Evolutionary conservation across 306 rosid genomes (phyloP), one percentile per base, ranked within the genome.

Genomic region (Spatholobus suberectus): DNA sequence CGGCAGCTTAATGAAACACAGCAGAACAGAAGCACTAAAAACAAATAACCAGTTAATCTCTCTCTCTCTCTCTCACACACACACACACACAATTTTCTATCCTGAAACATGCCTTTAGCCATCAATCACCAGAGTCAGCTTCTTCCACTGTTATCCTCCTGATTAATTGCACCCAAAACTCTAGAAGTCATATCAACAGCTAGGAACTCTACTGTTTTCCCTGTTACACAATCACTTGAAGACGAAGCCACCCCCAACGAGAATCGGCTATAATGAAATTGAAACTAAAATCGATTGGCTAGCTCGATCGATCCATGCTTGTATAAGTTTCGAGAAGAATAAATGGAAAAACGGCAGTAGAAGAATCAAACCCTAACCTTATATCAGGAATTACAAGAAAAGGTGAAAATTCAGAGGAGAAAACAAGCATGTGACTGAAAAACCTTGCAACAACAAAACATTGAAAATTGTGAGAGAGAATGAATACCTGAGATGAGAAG

Each of bases 401-500:
- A 17, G 11, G 5, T 3, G 46, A 26, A 23, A 44, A 47, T 3
- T 18, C 29, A 21, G 41, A 24, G 15, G 15, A 43, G 29, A 23
- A 68, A 27, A 23, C 46, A 65, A 74, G 46, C 37, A 15, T n/a
- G 61, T 26, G 8, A 32, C 11, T 6, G 27, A 41, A 65, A 34
- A 82, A 5, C 23, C 0, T 13, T 12, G 72, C 27, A 41, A 40
- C 5, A 13, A 35, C 10, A 37, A 27, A 49, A 26, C 8, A 24
- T 7, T 5, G 71, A 21, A 26, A 51, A 41, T 17, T 0, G 13
- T 40, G 27, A 15, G 62, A 47, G 46, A 49, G 9, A 38, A 77
- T 4, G 10, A 24, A 41, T 20, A 58, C 86, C 87, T 40, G 72
- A 82, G 51, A 41, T 69, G 70, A 67, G 78, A 44, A 40, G 75